A percentile compares a stretch with the other conserved stretches of the same genome.
Evolutionary conservation across 768 basidiomycete genomes (phyloP).

Genomic region (Xerocomus brunneocitrinus): DNA sequence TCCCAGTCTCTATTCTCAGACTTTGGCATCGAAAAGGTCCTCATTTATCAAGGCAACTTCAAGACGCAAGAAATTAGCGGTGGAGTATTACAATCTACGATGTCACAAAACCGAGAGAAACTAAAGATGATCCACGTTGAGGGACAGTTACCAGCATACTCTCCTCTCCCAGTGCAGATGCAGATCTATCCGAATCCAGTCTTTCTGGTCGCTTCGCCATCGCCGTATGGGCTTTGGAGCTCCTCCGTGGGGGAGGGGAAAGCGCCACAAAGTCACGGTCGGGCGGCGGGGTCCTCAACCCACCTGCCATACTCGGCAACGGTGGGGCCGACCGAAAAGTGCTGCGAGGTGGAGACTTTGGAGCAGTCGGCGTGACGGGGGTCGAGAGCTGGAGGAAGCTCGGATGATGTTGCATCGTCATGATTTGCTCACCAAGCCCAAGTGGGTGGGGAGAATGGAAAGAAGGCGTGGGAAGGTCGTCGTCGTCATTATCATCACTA

Average conservation of each 20-base stretch:
- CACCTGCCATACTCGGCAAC: not conserved
- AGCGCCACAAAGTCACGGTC: slow-evolving; percentile 44
- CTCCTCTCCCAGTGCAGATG: slow-evolving; percentile 9
- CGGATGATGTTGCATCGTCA: slow-evolving; percentile 46
- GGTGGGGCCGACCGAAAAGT: slow-evolving; percentile 27
- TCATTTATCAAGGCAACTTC: not conserved
- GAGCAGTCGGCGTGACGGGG: slow-evolving; percentile 34
- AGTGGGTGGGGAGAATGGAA: slow-evolving; percentile 11
- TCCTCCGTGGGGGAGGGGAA: slow-evolving; percentile 61
- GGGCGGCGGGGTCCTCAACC: slow-evolving; percentile 14
- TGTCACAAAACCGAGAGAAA: slow-evolving; percentile 49
- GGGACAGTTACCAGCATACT: slow-evolving; percentile 35
- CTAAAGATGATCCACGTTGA: slow-evolving; percentile 43
- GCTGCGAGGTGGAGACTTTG: slow-evolving; percentile 16
- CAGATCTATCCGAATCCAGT: slow-evolving; percentile 8
- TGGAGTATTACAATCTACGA: slow-evolving; percentile 27
- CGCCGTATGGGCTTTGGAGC: slow-evolving; percentile 44
- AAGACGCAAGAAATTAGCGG: slow-evolving; percentile 15
- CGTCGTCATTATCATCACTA: slow-evolving; percentile 18
- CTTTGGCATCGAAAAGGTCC: not conserved
- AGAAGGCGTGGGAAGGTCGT: slow-evolving; percentile 27
- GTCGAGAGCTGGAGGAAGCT: slow-evolving; percentile 58
- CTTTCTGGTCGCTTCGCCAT: slow-evolving; percentile 10
- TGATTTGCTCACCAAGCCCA: slow-evolving; percentile 59
- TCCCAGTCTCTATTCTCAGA: not conserved